These are phyloP conservation scores for Pugionium dolabratum DNA, from an alignment of 345 rosid species.

Conservation along the genomic window DNA sequence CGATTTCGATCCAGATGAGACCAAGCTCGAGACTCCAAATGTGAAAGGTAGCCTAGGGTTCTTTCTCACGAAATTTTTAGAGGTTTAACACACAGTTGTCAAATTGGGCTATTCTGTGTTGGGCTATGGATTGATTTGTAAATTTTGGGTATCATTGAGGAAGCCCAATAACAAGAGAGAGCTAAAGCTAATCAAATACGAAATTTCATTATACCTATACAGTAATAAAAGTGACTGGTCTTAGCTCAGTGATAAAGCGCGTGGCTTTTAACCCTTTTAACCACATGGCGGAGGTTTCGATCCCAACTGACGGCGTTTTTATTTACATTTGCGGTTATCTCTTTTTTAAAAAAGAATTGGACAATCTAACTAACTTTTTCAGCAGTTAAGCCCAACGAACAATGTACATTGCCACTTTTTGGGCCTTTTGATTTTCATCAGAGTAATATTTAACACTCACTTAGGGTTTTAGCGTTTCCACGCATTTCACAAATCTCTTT, in stretches of 20 bases:
- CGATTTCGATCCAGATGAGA: slow-evolving; percentile 18
- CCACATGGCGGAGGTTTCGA: slow-evolving; percentile 68
- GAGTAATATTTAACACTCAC: neutral
- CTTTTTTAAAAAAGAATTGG: no score
- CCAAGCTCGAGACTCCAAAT: slow-evolving; percentile 23
- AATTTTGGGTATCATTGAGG: neutral
- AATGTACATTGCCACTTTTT: neutral
- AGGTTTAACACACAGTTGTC: slow-evolving; percentile 3
- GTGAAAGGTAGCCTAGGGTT: slow-evolving; percentile 25
- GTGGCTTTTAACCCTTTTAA: no score
- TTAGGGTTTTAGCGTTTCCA: slow-evolving; percentile 40
- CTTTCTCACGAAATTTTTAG: neutral
- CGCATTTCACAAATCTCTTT: slow-evolving; percentile 17
- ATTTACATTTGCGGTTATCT: no score
- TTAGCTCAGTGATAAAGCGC: slow-evolving; percentile 50
- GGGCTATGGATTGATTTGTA: slow-evolving; percentile 16
- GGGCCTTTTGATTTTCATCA: slow-evolving; percentile 19
- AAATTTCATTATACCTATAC: no score
- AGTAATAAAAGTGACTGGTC: slow-evolving; percentile 22
- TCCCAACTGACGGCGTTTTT: slow-evolving; percentile 66
- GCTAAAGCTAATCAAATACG: neutral
- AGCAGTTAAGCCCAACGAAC: slow-evolving; percentile 15
- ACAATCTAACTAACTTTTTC: neutral
- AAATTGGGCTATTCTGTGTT: slow-evolving; percentile 18
- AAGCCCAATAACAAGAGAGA: neutral